Percentiles rank a stretch among this genome's conserved stretches.
Evolutionary conservation across 2,329 filamentous ascomycete genomes (phyloP).

Genomic region (Trichoderma cornu-damae): DNA sequence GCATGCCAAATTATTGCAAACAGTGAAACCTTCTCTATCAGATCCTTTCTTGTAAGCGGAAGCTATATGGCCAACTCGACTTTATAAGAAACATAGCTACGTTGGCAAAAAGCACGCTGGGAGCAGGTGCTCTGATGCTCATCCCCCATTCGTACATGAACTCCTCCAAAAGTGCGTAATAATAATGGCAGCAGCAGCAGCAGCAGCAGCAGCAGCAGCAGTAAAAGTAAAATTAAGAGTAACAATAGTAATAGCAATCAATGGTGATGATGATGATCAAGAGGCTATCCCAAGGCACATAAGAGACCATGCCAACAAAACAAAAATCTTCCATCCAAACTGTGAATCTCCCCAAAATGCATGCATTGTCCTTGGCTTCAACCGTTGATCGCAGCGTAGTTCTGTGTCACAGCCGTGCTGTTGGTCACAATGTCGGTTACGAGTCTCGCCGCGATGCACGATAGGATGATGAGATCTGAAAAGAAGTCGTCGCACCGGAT

Average conservation of each 20-base stretch:
- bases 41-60: neutral
- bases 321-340: too few species aligned
- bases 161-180: too few species aligned
- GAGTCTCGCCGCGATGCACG: neutral
- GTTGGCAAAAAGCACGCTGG: neutral
- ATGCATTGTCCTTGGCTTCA: too few species aligned
- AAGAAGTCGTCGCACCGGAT: constrained; percentile 25
- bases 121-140: neutral
- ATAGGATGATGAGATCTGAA: constrained; percentile 23
- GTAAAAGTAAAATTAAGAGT: neutral
- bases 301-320: too few species aligned
- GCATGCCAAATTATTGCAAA: neutral
- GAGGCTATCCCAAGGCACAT: too few species aligned
- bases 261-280: too few species aligned
- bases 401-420: neutral
- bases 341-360: too few species aligned
- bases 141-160: neutral
- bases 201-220: neutral
- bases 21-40: neutral
- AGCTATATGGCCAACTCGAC: neutral
- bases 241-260: too few species aligned
- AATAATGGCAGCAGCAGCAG: neutral
- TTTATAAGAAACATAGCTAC: too few species aligned
- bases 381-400: too few species aligned
- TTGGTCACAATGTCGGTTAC: neutral